Percentiles rank a stretch among this genome's conserved stretches.
phyloP scores from a whole-genome alignment of 495 filamentous ascomycete genomes.

The Clohesyomyces aquaticus region DNA sequence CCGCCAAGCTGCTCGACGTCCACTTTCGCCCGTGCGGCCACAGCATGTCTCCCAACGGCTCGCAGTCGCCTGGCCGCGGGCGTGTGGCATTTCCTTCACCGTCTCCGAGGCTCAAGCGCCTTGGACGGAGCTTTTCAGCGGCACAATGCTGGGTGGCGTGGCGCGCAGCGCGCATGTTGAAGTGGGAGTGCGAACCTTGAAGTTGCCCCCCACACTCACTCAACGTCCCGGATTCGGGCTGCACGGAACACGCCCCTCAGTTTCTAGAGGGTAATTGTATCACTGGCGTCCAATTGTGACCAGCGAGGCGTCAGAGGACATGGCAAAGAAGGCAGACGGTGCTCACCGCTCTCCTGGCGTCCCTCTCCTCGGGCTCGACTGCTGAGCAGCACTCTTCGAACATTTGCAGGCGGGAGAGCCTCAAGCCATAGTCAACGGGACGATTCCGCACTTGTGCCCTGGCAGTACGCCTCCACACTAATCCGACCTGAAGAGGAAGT shows the following conservation, averaged over 20 bases:
- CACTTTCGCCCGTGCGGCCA: neutral
- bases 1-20: too few relatives aligned
- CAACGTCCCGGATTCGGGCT: neutral
- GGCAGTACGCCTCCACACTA: slow-evolving; percentile 19
- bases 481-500: slow-evolving; percentile 17
- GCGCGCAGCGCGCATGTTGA: neutral
- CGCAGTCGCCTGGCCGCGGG: neutral
- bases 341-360: slow-evolving; percentile 20
- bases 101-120: neutral
- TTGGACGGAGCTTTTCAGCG: neutral
- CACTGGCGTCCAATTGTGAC: slow-evolving; percentile 25
- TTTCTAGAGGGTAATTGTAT: slow-evolving; percentile 38
- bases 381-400: too few relatives aligned
- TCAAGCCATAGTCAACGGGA: slow-evolving; percentile 20
- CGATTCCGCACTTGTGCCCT: slow-evolving; percentile 4
- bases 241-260: slow-evolving; percentile 18
- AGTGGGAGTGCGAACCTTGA: neutral
- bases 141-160: slow-evolving; percentile 15
- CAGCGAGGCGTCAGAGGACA: neutral
- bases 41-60: neutral
- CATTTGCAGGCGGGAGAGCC: neutral
- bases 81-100: slow-evolving; percentile 24
- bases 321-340: neutral
- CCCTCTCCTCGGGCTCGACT: too few relatives aligned
- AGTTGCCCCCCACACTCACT: neutral